Percentiles rank a stretch among this genome's conserved stretches.
Evolutionary conservation across 192 early-diverging fungal species (phyloP).

Genomic region (Geosiphon pyriformis): DNA sequence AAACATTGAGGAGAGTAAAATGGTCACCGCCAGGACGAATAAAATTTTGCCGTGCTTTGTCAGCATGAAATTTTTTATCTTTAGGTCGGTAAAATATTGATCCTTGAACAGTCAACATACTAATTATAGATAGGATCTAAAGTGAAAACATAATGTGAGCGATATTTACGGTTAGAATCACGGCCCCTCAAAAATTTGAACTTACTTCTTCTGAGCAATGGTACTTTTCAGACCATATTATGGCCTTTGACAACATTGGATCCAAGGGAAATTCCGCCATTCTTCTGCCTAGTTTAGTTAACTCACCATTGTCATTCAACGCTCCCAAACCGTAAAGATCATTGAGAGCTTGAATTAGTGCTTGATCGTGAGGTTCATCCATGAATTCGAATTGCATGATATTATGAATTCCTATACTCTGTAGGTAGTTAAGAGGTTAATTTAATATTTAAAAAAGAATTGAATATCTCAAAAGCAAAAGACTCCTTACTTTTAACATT

Average conservation of each 20-base stretch:
- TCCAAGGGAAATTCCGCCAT: conserved; percentile 99
- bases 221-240: conserved; percentile 90
- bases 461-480: background rate
- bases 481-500: conserved; percentile 63
- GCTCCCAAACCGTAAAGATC: conserved; percentile 88
- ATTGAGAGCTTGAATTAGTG: conserved; percentile 88
- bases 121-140: conserved; percentile 75
- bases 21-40: conserved; percentile 93
- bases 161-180: no score
- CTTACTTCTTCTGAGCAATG: conserved; percentile 83
- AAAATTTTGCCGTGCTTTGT: conserved; percentile 87
- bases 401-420: conserved; percentile 94
- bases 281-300: conserved; percentile 91
- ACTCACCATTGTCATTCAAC: conserved; percentile 83
- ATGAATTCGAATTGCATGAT: conserved; percentile 97
- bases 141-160: no score
- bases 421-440: conserved; percentile 9
- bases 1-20: conserved; percentile 83
- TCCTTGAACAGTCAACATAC: conserved; percentile 85
- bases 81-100: conserved; percentile 82
- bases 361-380: conserved; percentile 93
- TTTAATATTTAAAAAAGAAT: background rate
- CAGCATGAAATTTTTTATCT: conserved; percentile 88
- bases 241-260: conserved; percentile 89
- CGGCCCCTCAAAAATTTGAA: no score